Evolutionary conservation across 1,284 basidiomycete genomes (phyloP).

Genomic region (Pyrrhoderma lamaoense): DNA sequence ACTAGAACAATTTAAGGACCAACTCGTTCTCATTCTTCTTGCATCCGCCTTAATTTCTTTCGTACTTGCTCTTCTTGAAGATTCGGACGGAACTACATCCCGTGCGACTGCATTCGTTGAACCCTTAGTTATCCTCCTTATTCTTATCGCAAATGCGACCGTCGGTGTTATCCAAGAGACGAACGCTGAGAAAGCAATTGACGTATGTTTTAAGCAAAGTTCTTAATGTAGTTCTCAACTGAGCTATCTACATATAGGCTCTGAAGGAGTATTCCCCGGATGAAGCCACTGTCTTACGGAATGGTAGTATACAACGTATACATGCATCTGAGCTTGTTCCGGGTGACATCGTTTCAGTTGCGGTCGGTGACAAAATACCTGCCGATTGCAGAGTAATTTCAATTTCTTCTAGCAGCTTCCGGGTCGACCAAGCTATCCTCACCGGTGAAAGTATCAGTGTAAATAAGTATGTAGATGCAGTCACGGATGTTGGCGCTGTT

Average conservation of each 20-base stretch:
- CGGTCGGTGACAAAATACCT: conserved; percentile 90
- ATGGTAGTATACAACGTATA: conserved; percentile 62
- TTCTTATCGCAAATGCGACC: conserved; percentile 87
- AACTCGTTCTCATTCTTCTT: conserved; percentile 90
- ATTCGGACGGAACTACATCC: conserved; percentile 56
- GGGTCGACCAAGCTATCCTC: conserved; percentile 90
- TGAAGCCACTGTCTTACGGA: conserved; percentile 84
- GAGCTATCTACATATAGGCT: conserved; percentile 46
- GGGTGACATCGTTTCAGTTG: conserved; percentile 83
- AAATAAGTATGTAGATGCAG: conserved; percentile 63
- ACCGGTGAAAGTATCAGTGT: conserved; percentile 91
- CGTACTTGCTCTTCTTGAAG: conserved; percentile 80
- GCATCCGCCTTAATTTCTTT: conserved; percentile 89
- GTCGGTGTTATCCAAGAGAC: conserved; percentile 95
- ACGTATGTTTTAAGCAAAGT: conserved; percentile 47
- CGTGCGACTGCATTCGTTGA: conserved; percentile 83
- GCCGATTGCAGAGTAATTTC: conserved; percentile 87
- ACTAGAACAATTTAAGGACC: conserved; percentile 96
- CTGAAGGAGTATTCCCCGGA: conserved; percentile 93
- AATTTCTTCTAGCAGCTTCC: conserved; percentile 87
- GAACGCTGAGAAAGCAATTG: conserved; percentile 92
- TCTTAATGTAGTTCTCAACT: background rate
- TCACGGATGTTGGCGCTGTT: conserved; percentile 71
- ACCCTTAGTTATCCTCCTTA: conserved; percentile 87
- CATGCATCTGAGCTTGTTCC: conserved; percentile 87